Percentiles rank a stretch among this genome's conserved stretches.
Evolutionary conservation across 768 basidiomycete genomes (phyloP).

Genomic region (Lentinula lateritia): DNA sequence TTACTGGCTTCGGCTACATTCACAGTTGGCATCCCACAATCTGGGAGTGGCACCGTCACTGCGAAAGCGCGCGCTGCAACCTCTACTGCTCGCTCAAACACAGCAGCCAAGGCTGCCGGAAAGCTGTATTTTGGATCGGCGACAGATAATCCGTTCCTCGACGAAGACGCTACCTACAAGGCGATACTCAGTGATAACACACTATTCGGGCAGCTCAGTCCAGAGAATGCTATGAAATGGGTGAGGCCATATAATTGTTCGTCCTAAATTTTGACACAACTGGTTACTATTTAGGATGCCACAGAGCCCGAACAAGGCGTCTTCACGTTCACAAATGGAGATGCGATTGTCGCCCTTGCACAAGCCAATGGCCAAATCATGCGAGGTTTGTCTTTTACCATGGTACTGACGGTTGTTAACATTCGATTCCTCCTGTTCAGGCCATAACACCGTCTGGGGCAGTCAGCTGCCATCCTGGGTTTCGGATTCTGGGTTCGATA

Average conservation of each 20-base stretch:
- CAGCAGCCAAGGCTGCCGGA: slow-evolving; percentile 25
- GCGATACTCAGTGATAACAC: slow-evolving; percentile 22
- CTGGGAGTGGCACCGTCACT: not conserved
- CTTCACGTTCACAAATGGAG: slow-evolving; percentile 42
- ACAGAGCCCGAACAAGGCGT: slow-evolving; percentile 43
- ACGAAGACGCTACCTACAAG: slow-evolving; percentile 24
- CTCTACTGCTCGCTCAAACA: slow-evolving; percentile 17
- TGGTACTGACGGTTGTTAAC: not conserved
- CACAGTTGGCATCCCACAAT: not conserved
- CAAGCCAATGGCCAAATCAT: slow-evolving; percentile 40
- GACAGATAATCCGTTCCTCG: slow-evolving; percentile 34
- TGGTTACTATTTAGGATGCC: slow-evolving; percentile 36
- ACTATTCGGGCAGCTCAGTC: slow-evolving; percentile 33
- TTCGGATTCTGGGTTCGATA: slow-evolving; percentile 34
- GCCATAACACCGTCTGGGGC: slow-evolving; percentile 47
- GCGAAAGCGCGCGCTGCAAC: slow-evolving; percentile 6
- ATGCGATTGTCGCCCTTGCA: slow-evolving; percentile 38
- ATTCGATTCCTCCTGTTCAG: slow-evolving; percentile 12
- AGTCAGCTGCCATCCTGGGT: slow-evolving; percentile 51
- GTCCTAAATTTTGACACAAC: not conserved
- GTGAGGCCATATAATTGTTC: slow-evolving; percentile 1
- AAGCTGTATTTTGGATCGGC: slow-evolving; percentile 40
- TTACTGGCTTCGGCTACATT: not conserved
- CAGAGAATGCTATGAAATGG: slow-evolving; percentile 37
- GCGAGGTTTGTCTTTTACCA: slow-evolving; percentile 23